phyloP scores from a whole-genome alignment of 1,284 basidiomycete genomes.

The Hemileia vastatrix region DNA sequence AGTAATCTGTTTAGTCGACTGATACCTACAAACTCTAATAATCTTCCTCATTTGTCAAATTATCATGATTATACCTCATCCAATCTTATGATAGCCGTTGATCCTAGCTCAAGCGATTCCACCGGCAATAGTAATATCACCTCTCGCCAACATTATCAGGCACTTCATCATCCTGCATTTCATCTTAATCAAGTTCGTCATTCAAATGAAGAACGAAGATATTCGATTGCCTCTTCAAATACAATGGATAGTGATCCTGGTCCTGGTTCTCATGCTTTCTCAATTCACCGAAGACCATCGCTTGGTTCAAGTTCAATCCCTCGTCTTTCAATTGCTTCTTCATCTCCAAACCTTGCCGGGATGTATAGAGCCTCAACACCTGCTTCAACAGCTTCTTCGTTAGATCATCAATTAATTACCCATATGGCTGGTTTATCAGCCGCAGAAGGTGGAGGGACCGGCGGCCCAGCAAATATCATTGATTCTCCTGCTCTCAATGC shows the following conservation, averaged over 20 bases:
- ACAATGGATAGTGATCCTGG: constrained; percentile 23
- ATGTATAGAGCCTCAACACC: constrained; percentile 22
- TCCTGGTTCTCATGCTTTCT: constrained; percentile 3
- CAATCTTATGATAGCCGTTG: too few species aligned
- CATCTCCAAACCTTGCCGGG: constrained; percentile 21
- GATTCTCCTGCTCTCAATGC: neutral
- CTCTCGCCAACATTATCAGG: constrained; percentile 5
- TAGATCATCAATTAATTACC: constrained; percentile 21
- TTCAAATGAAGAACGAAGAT: constrained; percentile 18
- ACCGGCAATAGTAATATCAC: too few species aligned
- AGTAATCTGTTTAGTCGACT: too few species aligned
- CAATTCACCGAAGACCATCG: constrained; percentile 13
- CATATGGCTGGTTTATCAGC: constrained; percentile 21
- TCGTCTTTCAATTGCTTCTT: constrained; percentile 21
- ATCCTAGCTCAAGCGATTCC: too few species aligned
- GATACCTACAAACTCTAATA: too few species aligned
- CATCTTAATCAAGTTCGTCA: too few species aligned
- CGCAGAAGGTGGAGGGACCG: neutral
- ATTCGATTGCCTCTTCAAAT: constrained; percentile 21
- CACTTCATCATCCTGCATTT: too few species aligned
- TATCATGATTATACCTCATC: too few species aligned
- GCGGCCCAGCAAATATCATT: too few species aligned
- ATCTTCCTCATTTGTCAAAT: too few species aligned
- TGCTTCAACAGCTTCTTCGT: constrained; percentile 16
- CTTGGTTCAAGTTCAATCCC: constrained; percentile 19